Conservation (phyloP, 768 basidiomycete species). For the Lenzites betulinus region DNA sequence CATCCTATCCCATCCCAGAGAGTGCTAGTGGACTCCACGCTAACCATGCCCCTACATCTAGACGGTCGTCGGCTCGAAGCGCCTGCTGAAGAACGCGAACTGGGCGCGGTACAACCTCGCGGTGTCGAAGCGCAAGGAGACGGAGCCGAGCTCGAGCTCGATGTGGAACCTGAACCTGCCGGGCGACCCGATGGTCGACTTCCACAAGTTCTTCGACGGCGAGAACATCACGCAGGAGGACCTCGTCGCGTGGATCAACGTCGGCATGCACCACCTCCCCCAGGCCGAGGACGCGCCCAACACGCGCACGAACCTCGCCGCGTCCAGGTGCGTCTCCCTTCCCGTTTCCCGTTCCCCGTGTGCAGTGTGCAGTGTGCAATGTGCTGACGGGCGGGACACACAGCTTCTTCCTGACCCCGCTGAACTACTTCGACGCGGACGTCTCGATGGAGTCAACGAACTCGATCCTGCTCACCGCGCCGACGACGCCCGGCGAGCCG, state of each 20-base stretch:
- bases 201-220: conserved; percentile 63
- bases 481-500: conserved; percentile 37
- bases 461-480: conserved; percentile 49
- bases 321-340: conserved; percentile 45
- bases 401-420: conserved; percentile 59
- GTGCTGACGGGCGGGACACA: neutral
- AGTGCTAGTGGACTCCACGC: neutral
- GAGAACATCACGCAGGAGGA: conserved; percentile 67
- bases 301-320: conserved; percentile 57
- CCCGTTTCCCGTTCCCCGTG: neutral
- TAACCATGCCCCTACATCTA: conserved; percentile 20
- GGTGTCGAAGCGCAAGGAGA: conserved; percentile 59
- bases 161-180: conserved; percentile 69
- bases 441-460: conserved; percentile 59
- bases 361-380: neutral
- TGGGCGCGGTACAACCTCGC: conserved; percentile 68
- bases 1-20: too few relatives aligned
- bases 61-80: conserved; percentile 62
- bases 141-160: conserved; percentile 56
- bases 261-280: conserved; percentile 69
- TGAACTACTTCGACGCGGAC: conserved; percentile 69
- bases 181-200: conserved; percentile 54
- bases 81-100: conserved; percentile 60
- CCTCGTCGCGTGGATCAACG: conserved; percentile 65
- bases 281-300: conserved; percentile 67